phyloP scores from a whole-genome alignment of 306 rosid genomes.

The Prinsepia uniflora region DNA sequence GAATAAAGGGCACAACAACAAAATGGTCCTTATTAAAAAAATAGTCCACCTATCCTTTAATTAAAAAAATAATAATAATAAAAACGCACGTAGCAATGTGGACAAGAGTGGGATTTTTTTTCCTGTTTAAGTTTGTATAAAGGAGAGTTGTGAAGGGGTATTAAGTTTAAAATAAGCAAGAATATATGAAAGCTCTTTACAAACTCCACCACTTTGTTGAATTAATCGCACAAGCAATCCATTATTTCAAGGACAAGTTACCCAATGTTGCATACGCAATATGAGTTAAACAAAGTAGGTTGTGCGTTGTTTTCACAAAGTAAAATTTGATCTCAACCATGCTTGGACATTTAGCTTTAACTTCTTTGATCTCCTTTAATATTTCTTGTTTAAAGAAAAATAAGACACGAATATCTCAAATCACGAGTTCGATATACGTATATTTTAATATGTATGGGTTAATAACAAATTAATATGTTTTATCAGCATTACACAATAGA shows the following conservation, averaged over 20 bases:
- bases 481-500: too few species aligned
- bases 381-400: too few species aligned
- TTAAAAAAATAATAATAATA: neutral
- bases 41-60: neutral
- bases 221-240: neutral
- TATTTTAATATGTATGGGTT: too few species aligned
- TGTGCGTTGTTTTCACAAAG: conserved; percentile 28
- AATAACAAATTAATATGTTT: too few species aligned
- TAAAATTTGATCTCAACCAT: conserved; percentile 13
- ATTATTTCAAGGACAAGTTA: conserved; percentile 1
- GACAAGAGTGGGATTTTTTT: neutral
- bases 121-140: neutral
- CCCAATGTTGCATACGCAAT: neutral
- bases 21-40: neutral
- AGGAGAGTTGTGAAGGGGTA: neutral
- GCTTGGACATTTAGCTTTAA: neutral
- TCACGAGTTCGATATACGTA: too few species aligned
- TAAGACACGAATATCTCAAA: too few species aligned
- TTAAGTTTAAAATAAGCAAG: neutral
- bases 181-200: neutral
- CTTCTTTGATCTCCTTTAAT: neutral
- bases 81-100: neutral
- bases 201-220: conserved; percentile 1
- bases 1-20: conserved; percentile 1
- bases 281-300: conserved; percentile 21